Evolutionary conservation across 306 rosid species (phyloP), one percentile per base, ranked within the genome.

Genomic region (Cucumis hystrix): DNA sequence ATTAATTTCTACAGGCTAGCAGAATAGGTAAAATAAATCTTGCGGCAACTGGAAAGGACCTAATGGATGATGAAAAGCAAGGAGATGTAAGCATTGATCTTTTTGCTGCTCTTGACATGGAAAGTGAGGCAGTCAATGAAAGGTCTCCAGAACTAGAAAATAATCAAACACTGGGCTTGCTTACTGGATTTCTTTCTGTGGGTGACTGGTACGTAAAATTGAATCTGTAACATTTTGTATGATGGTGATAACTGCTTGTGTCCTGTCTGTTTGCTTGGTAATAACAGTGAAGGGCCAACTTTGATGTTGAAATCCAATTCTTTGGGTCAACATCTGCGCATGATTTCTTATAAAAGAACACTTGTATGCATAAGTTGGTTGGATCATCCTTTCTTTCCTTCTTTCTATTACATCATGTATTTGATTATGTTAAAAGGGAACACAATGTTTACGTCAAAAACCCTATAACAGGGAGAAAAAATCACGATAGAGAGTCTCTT

Each of bases 31-130:
- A 87, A 86, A 95, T 95, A 88, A 95, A 95, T 77, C 98, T 95
- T 80, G 97, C 98, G 74, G 97, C 97, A 41, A 95, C 91, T 12
- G 98, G 98, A 67, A 95, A 95, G 82, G 98, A 95, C 85, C 84
- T 95, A 43, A 95, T 95, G 98, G 98, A 95, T 81, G 98, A 95
- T 21, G 98, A 92, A 86, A 95, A 95, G 84, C 96, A 72, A 74
- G 98, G 97, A 79, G 98, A 95, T 66, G 93, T 92, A 79, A 88
- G 87, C 11, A 84, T 92, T 83, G 97, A 95, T 84, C 97, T 95
- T 43, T 95, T 95, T 83, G 69, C 97, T 39, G 89, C 97, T 21
- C 57, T 92, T 83, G 97, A 89, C 81, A 56, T 88, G 88, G 97
- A 95, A 88, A 83, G 82, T 67, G 96, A 84, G 75, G 97, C 98